Evolutionary conservation across 1,284 basidiomycete species (phyloP).

Genomic region (Porogramme epimiltina): DNA sequence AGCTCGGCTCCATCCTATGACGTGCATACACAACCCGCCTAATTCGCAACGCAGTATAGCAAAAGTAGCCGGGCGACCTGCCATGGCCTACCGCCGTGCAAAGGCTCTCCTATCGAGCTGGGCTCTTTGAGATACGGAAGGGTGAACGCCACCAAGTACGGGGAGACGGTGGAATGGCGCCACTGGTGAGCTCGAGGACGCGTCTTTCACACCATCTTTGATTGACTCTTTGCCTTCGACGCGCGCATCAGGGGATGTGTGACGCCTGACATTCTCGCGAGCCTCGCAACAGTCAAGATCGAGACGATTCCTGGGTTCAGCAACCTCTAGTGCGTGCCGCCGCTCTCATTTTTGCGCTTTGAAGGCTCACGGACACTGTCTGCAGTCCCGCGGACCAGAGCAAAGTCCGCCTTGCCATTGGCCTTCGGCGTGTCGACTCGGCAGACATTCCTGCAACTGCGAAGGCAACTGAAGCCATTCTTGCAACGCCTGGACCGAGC

Average conservation of each 20-base stretch:
- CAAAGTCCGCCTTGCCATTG: conserved; percentile 61
- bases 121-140: conserved; percentile 67
- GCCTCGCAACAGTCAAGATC: conserved; percentile 47
- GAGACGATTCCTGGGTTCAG: conserved; percentile 51
- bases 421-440: conserved; percentile 52
- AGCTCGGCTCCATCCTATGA: not conserved
- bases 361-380: not conserved
- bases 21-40: not conserved
- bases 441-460: conserved; percentile 45
- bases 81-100: conserved; percentile 62
- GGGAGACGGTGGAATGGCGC: conserved; percentile 69
- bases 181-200: conserved; percentile 57
- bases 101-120: conserved; percentile 50
- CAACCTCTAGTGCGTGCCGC: conserved; percentile 46
- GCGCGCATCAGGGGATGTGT: conserved; percentile 64
- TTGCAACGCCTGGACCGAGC: conserved; percentile 23
- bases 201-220: not conserved
- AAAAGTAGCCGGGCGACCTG: conserved; percentile 69
- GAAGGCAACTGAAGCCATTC: conserved; percentile 16
- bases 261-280: conserved; percentile 53
- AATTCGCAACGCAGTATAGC: conserved; percentile 55
- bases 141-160: conserved; percentile 44
- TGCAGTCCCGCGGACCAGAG: conserved; percentile 57
- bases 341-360: not conserved
- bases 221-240: conserved; percentile 3